Percentiles rank a stretch among this genome's conserved stretches.
Evolutionary conservation across 306 rosid genomes (phyloP).

Genomic region (Senna siamea): DNA sequence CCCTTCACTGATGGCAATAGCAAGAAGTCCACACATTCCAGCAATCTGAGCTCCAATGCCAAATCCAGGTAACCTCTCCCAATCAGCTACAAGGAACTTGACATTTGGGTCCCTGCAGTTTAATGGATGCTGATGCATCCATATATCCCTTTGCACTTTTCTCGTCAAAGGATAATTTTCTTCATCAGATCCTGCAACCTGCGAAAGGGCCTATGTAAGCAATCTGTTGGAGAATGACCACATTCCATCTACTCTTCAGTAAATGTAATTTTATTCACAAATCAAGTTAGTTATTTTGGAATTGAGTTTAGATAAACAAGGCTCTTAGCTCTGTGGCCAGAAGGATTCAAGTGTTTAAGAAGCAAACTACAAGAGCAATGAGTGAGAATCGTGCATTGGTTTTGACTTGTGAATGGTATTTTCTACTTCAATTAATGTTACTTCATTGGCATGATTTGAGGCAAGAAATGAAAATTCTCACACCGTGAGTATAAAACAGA

Average conservation of each 20-base stretch:
- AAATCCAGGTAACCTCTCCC: conserved; percentile 91
- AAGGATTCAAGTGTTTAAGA: background rate
- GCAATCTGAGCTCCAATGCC: conserved; percentile 94
- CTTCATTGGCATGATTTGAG: conserved; percentile 13
- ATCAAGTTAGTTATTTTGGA: conserved; percentile 11
- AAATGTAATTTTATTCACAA: background rate
- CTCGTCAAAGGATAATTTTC: conserved; percentile 91
- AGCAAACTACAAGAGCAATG: background rate
- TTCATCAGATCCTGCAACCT: conserved; percentile 89
- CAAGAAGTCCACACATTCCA: conserved; percentile 90
- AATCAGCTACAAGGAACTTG: conserved; percentile 81
- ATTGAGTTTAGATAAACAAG: background rate
- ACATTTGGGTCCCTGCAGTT: conserved; percentile 65
- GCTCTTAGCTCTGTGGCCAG: background rate
- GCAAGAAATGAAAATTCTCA: background rate
- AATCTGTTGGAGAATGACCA: background rate
- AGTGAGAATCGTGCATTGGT: background rate
- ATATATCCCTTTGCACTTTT: conserved; percentile 81
- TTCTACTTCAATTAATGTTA: background rate
- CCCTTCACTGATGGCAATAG: conserved; percentile 79
- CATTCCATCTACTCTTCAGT: background rate
- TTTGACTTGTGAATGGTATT: background rate
- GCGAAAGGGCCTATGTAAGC: conserved; percentile 36
- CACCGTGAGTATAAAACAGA: background rate
- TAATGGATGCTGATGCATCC: conserved; percentile 92